phyloP scores from a whole-genome alignment of 73 alveolate genomes.

The Paramecium primaurelia region DNA sequence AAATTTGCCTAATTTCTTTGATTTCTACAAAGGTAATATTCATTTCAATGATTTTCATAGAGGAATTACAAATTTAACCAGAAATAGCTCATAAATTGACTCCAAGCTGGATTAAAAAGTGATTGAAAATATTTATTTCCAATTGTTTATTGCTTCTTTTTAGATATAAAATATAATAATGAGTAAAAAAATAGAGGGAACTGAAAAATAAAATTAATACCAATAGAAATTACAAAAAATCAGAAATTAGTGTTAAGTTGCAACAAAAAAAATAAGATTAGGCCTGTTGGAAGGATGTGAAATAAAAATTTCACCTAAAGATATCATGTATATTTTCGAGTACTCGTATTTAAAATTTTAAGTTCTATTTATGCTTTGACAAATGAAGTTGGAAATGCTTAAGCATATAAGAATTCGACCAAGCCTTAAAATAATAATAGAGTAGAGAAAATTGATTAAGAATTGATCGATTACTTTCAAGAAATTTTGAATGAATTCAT shows the following conservation, averaged over 20 bases:
- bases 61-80: slow-evolving; percentile 55
- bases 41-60: neutral
- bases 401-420: neutral
- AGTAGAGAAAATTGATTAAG: neutral
- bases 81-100: neutral
- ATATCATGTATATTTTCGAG: neutral
- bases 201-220: neutral
- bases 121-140: neutral
- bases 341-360: neutral
- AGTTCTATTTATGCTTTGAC: neutral
- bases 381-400: neutral
- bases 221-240: neutral
- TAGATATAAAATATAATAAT: neutral
- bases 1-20: slow-evolving; percentile 20
- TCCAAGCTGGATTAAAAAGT: neutral
- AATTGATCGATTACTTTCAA: neutral
- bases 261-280: neutral
- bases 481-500: neutral
- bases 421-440: neutral
- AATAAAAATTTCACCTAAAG: neutral
- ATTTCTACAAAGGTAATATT: slow-evolving; percentile 32
- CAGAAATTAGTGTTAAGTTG: neutral
- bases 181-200: neutral
- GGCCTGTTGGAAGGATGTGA: neutral
- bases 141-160: neutral